Conservation (phyloP, 176 grass and related monocot genomes). For the Musa itinerans region DNA sequence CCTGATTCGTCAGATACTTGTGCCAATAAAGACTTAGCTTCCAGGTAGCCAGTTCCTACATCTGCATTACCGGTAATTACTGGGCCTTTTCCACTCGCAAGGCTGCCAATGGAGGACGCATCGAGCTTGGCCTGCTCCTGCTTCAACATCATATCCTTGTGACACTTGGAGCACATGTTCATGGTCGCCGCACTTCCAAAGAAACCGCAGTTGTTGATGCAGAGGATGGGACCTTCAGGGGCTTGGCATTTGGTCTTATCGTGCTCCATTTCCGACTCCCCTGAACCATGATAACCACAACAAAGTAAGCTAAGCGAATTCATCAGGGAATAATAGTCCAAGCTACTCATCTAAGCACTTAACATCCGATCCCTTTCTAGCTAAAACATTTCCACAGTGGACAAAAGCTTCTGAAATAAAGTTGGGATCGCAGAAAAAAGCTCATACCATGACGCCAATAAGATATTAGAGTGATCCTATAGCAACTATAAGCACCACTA, state of each 20-base stretch:
- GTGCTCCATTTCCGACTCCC: constrained; percentile 38
- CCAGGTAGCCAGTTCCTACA: background rate
- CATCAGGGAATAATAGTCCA: no score
- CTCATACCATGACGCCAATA: no score
- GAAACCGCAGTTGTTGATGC: constrained; percentile 59
- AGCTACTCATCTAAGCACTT: no score
- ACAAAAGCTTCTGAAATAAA: no score
- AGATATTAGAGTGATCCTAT: no score
- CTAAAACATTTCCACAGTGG: no score
- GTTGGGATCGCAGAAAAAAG: no score
- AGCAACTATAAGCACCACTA: no score
- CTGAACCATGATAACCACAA: background rate
- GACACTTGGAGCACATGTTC: constrained; percentile 60
- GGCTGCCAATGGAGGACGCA: background rate
- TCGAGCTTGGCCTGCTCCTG: constrained; percentile 19
- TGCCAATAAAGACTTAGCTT: background rate
- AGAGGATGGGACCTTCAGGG: constrained; percentile 41
- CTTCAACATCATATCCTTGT: constrained; percentile 15
- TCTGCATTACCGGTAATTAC: background rate
- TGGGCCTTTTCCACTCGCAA: background rate
- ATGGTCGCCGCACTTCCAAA: constrained; percentile 46
- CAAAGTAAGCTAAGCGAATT: no score
- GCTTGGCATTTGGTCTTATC: constrained; percentile 41
- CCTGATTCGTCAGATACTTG: background rate
- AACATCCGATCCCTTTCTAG: no score